Base-by-base conservation (phyloP, 306 rosid genomes). In the Neltuma alba region DNA sequence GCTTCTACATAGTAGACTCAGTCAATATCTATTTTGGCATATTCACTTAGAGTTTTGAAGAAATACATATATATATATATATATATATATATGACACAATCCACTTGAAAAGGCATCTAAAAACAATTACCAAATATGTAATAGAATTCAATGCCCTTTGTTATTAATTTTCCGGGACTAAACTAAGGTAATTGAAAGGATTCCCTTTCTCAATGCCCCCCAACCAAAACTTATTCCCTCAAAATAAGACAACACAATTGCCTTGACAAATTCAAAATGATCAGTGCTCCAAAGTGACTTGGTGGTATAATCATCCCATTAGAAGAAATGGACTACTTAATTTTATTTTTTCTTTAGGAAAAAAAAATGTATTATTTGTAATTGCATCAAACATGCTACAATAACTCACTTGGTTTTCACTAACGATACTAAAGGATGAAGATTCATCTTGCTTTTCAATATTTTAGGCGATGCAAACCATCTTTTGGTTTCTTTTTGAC, bases 341-440 rank as follows among this genome's bases (percentile, higher is more conserved):
- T 27, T 58, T 23, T 57, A 3, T 36, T 42, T 42, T 44, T 44
- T 1, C 18, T 13, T 44, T 44, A 0, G 27, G 21, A 52, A 33
- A 45, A 55, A 25, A 6, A 23, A 38, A n/a, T 30, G 33, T 12
- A 66, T 6, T 48, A 8, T 66, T n/a, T 61, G 42, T 63, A 63
- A 33, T 18, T 54, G n/a, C 36, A 68, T 68, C 57, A 28, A 54
- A 54, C 40, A 34, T 60, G 70, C 75, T 15, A 61, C 28, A 40
- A 42, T 10, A 45, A 75, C 60, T 60, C 57, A 60, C 38, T 27
- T 27, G 25, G 40, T 23, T 28, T 50, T 23, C 40, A 66, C 52
- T 36, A 42, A 66, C 81, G 34, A 65, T 20, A 16, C 54, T 77
- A 50, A 34, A 65, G 37, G 25, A 76, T 25, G 66, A 77, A 77